Evolutionary conservation across 768 basidiomycete species (phyloP).

Genomic region (Serendipita sp.): DNA sequence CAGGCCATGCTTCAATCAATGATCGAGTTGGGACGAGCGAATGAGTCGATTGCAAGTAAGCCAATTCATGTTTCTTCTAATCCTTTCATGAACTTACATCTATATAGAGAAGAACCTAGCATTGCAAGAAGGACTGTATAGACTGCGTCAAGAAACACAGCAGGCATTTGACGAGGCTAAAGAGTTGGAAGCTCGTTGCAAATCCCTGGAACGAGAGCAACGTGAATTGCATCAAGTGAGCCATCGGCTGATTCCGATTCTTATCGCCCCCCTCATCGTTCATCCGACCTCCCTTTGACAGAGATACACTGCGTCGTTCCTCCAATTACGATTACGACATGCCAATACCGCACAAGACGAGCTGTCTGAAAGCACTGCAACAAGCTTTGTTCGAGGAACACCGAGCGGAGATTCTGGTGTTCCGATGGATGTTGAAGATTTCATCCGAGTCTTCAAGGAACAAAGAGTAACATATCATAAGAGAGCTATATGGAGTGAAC

Average conservation of each 20-base stretch:
- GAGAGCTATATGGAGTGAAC: constrained; percentile 74
- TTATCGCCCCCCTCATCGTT: not conserved
- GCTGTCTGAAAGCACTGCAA: constrained; percentile 65
- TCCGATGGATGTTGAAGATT: constrained; percentile 54
- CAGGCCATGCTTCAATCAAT: constrained; percentile 61
- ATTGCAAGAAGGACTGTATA: constrained; percentile 59
- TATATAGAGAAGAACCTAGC: constrained; percentile 53
- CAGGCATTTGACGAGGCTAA: constrained; percentile 81
- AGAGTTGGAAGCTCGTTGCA: constrained; percentile 64
- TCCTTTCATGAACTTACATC: not conserved
- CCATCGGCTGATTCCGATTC: not conserved
- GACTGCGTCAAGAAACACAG: constrained; percentile 65
- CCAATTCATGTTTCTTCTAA: constrained; percentile 7
- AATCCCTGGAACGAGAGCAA: constrained; percentile 77
- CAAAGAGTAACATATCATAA: constrained; percentile 84
- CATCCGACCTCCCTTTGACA: constrained; percentile 17
- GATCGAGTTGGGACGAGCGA: constrained; percentile 63
- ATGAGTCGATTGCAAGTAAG: constrained; percentile 76
- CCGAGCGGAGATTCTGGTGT: constrained; percentile 11
- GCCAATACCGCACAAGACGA: constrained; percentile 85
- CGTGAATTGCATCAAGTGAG: constrained; percentile 71
- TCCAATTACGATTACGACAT: constrained; percentile 74
- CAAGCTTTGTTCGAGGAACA: constrained; percentile 45
- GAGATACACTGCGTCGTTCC: constrained; percentile 76
- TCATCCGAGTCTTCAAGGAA: constrained; percentile 78